Evolutionary conservation across 140 eudicot genomes (phyloP).

Genomic region (Cichorium intybus): DNA sequence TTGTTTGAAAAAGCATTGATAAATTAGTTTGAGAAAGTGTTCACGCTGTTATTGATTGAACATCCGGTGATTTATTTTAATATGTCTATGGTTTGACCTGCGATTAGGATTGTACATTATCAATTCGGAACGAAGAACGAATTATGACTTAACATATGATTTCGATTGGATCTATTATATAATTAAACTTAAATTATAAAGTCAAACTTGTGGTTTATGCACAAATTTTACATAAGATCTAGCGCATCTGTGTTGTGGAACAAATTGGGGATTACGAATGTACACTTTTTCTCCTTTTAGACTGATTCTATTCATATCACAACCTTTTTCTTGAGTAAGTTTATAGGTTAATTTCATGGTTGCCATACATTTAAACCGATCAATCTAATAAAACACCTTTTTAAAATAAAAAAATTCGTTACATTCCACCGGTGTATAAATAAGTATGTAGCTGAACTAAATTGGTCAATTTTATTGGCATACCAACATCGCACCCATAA

Average conservation of each 20-base stretch:
- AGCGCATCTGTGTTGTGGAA: background rate
- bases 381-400: too few relatives aligned
- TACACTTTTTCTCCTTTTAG: too few relatives aligned
- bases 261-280: background rate
- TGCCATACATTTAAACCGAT: background rate
- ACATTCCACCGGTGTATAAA: too few relatives aligned
- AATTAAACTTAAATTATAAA: background rate
- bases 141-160: background rate
- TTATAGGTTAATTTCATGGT: background rate
- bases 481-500: background rate
- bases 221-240: background rate
- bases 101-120: background rate
- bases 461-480: conserved; percentile 16
- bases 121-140: background rate
- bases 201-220: background rate
- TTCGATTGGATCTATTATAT: background rate
- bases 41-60: too few relatives aligned
- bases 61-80: too few relatives aligned
- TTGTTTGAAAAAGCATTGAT: too few relatives aligned
- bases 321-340: background rate
- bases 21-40: too few relatives aligned
- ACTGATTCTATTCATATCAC: too few relatives aligned
- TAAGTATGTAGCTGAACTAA: too few relatives aligned
- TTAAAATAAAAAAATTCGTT: too few relatives aligned
- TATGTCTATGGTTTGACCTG: background rate